Evolutionary conservation across 2,329 filamentous ascomycete genomes (phyloP), one percentile per base, ranked within the genome.

Genomic region (Nothopassalora personata): DNA sequence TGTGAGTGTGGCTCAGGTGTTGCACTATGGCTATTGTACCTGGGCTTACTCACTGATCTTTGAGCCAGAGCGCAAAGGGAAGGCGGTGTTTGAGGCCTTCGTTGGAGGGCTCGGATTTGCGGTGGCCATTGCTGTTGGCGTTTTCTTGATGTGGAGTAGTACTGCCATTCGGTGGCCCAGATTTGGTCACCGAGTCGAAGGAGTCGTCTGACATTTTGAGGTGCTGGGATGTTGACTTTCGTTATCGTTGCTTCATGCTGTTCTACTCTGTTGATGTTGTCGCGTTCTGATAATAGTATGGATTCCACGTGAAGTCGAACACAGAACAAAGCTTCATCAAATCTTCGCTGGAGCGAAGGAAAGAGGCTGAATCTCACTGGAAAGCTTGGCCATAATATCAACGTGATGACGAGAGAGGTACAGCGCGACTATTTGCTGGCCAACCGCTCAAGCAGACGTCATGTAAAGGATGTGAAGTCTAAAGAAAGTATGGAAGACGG

Each of bases 61-160:
- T 51, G 10, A 65, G 52, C 64, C 64, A 66, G 54, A 57, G 36
- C 23, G 34, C 23, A 47, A 66, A 60, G 48, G 64, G 58, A 2
- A 60, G 58, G 36, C 57, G 57, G 47, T 60, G 48, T 54, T 27
- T 54, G 19, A 6, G 13, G 10, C 5, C 43, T 43, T 54, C 49
- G 30, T 13, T 9, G 13, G 27, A 10, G 10, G 5, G 49, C 34
- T 34, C 8, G 31, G 1, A 3, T 19, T 51, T 4, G 49, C 28
- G 4, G 6, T 9, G 27, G 39, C 39, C 39, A 49, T 49, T 51
- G 28, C 30, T 34, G 28, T 19, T 51, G 49, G 27, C n/a, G 5
- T 51, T 30, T 34, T 51, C 30, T 10, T 34, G 46, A 5, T 11
- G 18, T 27, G 39, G 1, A 43, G 39, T n/a, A 10, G 10, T 36